These are phyloP conservation scores for Ceratorhiza oryzae-sativae DNA, from an alignment of 1,284 basidiomycete genomes.

Conservation along the genomic window DNA sequence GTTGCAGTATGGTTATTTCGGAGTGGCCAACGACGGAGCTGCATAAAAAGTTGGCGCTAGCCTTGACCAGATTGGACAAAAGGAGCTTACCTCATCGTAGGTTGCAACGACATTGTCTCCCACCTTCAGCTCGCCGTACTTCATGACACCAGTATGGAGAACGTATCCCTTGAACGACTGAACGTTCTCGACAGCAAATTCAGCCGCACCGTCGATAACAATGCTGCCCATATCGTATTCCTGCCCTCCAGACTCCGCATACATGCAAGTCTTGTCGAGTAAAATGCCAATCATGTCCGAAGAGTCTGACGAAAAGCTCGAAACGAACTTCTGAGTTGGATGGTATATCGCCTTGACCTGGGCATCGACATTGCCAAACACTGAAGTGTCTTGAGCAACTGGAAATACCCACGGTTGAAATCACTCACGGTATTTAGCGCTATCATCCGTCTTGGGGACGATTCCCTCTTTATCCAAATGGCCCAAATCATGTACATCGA, in stretches of 20 bases:
- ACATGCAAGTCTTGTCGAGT: slow-evolving; percentile 95
- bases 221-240: slow-evolving; percentile 97
- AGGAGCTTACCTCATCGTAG: slow-evolving; percentile 72
- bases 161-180: slow-evolving; percentile 88
- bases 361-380: slow-evolving; percentile 76
- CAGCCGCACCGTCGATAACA: slow-evolving; percentile 88
- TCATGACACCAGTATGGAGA: slow-evolving; percentile 88
- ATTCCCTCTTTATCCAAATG: slow-evolving; percentile 79
- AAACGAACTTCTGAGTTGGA: slow-evolving; percentile 75
- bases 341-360: slow-evolving; percentile 88
- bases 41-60: slow-evolving; percentile 31
- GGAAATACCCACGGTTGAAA: background rate
- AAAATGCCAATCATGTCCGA: slow-evolving; percentile 82
- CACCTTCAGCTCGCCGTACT: slow-evolving; percentile 73
- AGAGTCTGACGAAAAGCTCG: slow-evolving; percentile 60
- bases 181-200: slow-evolving; percentile 94
- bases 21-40: slow-evolving; percentile 93
- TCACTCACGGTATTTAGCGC: slow-evolving; percentile 82
- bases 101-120: slow-evolving; percentile 74
- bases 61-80: background rate
- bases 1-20: slow-evolving; percentile 99
- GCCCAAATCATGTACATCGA: slow-evolving; percentile 96
- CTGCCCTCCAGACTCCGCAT: slow-evolving; percentile 97
- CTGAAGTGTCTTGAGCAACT: slow-evolving; percentile 52
- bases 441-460: slow-evolving; percentile 95